Evolutionary conservation across 176 grass and related monocot species (phyloP), one percentile per base, ranked within the genome.

Genomic region (Pontederia crassipes): DNA sequence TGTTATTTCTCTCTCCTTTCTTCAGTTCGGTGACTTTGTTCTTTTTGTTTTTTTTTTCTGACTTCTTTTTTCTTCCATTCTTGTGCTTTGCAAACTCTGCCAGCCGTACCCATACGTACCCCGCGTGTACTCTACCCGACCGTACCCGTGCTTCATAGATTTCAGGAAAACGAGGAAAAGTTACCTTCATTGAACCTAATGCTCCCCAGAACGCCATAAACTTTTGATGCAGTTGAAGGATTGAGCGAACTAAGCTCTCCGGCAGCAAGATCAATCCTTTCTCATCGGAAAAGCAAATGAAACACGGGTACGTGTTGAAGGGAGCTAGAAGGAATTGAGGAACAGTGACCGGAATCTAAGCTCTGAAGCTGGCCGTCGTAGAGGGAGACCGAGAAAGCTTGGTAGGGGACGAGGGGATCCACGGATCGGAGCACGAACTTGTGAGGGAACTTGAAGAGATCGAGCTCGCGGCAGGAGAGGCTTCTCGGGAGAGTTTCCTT

Each of bases 391-490:
- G 84, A 81, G 84, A 97, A 97, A 54, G 73, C 83, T 51, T 62
- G 66, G 20, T 66, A 78, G 48, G 80, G 72, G 62, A 72, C 71
- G 68, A 74, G 60, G 20, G 74, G 74, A 48, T 82, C 79, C 53
- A 57, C 51, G 17, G 87, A 91, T 54, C 78, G 84, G 62, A 97
- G 79, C 78, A 88, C 79, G 78, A 82, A 97, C 75, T 78, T 78
- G 79, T 97, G 58, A n/a, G 75, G 61, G 62, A 87, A 97, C 79
- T 97, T 87, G 50, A 74, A 71, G n/a, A 97, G 78, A 69, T 90
- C 81, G 67, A 88, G 84, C 66, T 85, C 84, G 35, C 75, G 75
- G 59, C 83, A 88, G 73, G 83, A 91, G 57, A 86, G 40, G 5
- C 72, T 69, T 12, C 78, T 69, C 0, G 50, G 46, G 29, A 75